Conservation (phyloP, 345 rosid species). For the Lepidium africanum region DNA sequence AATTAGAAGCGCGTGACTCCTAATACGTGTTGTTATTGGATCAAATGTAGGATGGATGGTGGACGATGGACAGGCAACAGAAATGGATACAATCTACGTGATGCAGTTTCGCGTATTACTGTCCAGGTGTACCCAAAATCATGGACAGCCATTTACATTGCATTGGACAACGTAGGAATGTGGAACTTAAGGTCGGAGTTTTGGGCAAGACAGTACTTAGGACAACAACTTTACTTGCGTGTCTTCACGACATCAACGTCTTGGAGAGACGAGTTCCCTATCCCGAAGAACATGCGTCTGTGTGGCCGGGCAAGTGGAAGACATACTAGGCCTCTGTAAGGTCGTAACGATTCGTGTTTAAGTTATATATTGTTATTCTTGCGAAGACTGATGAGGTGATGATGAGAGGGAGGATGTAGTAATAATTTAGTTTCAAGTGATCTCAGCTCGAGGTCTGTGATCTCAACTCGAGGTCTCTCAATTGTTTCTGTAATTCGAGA, state of each 20-base stretch:
- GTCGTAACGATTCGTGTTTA: too few relatives aligned
- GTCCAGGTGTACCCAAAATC: slow-evolving; percentile 88
- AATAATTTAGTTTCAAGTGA: slow-evolving; percentile 15
- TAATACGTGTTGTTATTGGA: background rate
- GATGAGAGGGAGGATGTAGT: slow-evolving; percentile 7
- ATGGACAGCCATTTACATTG: slow-evolving; percentile 87
- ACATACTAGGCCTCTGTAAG: slow-evolving; percentile 65
- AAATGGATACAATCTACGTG: slow-evolving; percentile 71
- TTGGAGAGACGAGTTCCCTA: slow-evolving; percentile 79
- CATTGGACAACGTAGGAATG: slow-evolving; percentile 98
- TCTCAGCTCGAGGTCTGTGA: slow-evolving; percentile 25
- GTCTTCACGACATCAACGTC: slow-evolving; percentile 72
- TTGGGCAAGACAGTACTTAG: slow-evolving; percentile 96
- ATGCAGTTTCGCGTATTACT: slow-evolving; percentile 70
- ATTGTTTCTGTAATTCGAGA: slow-evolving; percentile 21
- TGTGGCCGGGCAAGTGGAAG: slow-evolving; percentile 79
- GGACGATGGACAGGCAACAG: slow-evolving; percentile 78
- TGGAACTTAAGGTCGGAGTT: slow-evolving; percentile 92
- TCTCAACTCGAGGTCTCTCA: slow-evolving; percentile 48
- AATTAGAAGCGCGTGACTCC: too few relatives aligned
- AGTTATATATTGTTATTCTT: slow-evolving; percentile 17
- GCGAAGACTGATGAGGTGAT: slow-evolving; percentile 7
- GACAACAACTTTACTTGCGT: slow-evolving; percentile 84
- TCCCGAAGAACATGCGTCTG: slow-evolving; percentile 79
- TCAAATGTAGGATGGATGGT: slow-evolving; percentile 80